A percentile compares a stretch with the other conserved stretches of the same genome.
Conservation (phyloP, 805 yeast species). For the Candida coquimbonensis region DNA sequence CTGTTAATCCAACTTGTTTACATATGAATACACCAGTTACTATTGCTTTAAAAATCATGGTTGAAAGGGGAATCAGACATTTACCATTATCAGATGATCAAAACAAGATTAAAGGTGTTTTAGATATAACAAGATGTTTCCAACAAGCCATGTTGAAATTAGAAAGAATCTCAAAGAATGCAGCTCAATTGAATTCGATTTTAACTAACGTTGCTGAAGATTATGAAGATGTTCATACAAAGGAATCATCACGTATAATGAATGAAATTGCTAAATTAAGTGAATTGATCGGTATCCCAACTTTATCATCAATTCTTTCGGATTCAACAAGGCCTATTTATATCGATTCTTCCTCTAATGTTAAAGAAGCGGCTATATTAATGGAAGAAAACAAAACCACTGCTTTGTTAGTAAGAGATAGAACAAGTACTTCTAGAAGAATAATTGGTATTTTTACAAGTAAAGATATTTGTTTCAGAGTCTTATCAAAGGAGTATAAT, state of each 20-base stretch:
- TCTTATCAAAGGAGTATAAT: slow-evolving; percentile 30
- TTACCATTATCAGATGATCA: slow-evolving; percentile 33
- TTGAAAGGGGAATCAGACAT: slow-evolving; percentile 34
- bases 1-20: slow-evolving; percentile 30
- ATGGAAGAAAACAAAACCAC: slow-evolving; percentile 34
- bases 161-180: slow-evolving; percentile 34
- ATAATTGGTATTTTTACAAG: slow-evolving; percentile 41
- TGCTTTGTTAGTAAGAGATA: slow-evolving; percentile 34
- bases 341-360: slow-evolving; percentile 31
- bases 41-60: slow-evolving; percentile 37
- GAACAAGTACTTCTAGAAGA: slow-evolving; percentile 24
- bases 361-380: slow-evolving; percentile 32
- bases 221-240: slow-evolving; percentile 19
- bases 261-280: slow-evolving; percentile 32
- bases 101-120: slow-evolving; percentile 33
- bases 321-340: slow-evolving; percentile 24
- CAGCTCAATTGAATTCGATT: slow-evolving; percentile 25
- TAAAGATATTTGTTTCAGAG: slow-evolving; percentile 38
- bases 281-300: slow-evolving; percentile 36
- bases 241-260: slow-evolving; percentile 20
- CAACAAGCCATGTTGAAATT: slow-evolving; percentile 38
- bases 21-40: slow-evolving; percentile 33
- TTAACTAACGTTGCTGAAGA: slow-evolving; percentile 25
- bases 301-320: slow-evolving; percentile 22
- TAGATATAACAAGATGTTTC: slow-evolving; percentile 40